Base-by-base conservation (phyloP, 108 stramenopile species). In the Schizochytrium sp. region DNA sequence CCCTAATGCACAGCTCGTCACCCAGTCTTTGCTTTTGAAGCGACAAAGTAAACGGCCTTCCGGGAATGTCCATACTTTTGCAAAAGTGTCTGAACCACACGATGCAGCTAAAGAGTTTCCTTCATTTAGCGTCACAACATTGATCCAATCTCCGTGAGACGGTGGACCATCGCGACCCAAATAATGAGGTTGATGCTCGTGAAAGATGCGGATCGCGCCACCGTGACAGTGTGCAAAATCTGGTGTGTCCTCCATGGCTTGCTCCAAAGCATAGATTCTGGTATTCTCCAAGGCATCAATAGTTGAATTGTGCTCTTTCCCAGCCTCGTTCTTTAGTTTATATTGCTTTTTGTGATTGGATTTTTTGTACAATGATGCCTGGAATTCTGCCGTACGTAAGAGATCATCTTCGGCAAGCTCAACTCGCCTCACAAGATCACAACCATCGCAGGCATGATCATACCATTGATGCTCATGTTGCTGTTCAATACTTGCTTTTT, bases 11-110 rank as follows among this genome's bases (percentile, higher is more conserved):
- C 76, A 83, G 5, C 5, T 55, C 53, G 40, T 83, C 28, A 55
- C 47, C 76, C 76, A 83, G 15, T 83, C 76, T 5, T 83, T 40
- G 76, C 76, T 19, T 38, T 83, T 83, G 53, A 83, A n/a, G 53
- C 76, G 76, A 38, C 53, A 19, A 13, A 83, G 38, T 7, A 83
- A 2, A 10, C 55, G 28, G 17, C 76, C 76, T 17, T 83, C 76
- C 47, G 76, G 76, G 2, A 83, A 83, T 1, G 2, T 17, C 76
- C 76, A 83, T 19, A 83, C 28, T 55, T 83, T 83, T 17, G 53
- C 76, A 42, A 55, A 83, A 5, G 50, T 83, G 76, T 83, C 76
- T 40, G 76, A 55, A 7, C 50, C 47, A 53, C 76, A 83, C 76
- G 76, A 83, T n/a, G 76, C 76, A 8, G 53, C 50, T 5, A 83